phyloP scores from a whole-genome alignment of 2,329 filamentous ascomycete genomes.

The Colletotrichum sp. region DNA sequence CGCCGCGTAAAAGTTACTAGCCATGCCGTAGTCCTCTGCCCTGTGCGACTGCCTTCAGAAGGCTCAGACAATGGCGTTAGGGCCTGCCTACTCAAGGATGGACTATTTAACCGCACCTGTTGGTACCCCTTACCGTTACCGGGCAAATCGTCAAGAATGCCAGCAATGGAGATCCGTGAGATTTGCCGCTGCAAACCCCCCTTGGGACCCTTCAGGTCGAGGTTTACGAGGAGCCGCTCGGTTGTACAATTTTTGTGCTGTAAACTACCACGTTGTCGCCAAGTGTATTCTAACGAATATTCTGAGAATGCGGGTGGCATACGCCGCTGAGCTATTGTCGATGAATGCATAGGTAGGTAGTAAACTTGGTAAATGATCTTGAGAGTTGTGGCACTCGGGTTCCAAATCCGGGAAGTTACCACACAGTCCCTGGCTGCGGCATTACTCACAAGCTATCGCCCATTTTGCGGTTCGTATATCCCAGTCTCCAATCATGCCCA shows the following conservation, averaged over 20 bases:
- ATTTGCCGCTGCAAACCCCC: neutral
- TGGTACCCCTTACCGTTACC: fast-evolving
- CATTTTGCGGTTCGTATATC: neutral
- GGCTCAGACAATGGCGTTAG: neutral
- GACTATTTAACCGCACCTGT: neutral
- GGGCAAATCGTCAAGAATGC: neutral
- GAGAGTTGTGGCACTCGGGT: neutral
- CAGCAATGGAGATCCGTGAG: neutral
- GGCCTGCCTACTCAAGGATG: too few relatives aligned
- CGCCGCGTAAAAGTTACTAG: neutral
- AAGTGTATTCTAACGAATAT: neutral
- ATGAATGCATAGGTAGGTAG: neutral
- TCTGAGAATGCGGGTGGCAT: neutral
- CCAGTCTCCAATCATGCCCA: neutral
- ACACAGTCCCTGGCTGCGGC: neutral
- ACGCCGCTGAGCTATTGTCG: neutral
- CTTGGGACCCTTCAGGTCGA: neutral
- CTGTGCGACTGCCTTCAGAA: neutral
- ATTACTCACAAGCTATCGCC: neutral
- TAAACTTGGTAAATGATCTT: neutral
- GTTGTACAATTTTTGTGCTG: fast-evolving
- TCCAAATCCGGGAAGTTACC: neutral
- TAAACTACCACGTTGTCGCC: fast-evolving
- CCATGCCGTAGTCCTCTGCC: fast-evolving
- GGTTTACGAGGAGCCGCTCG: neutral